phyloP scores from a whole-genome alignment of 2,329 filamentous ascomycete species.

The Arthroderma sp. region DNA sequence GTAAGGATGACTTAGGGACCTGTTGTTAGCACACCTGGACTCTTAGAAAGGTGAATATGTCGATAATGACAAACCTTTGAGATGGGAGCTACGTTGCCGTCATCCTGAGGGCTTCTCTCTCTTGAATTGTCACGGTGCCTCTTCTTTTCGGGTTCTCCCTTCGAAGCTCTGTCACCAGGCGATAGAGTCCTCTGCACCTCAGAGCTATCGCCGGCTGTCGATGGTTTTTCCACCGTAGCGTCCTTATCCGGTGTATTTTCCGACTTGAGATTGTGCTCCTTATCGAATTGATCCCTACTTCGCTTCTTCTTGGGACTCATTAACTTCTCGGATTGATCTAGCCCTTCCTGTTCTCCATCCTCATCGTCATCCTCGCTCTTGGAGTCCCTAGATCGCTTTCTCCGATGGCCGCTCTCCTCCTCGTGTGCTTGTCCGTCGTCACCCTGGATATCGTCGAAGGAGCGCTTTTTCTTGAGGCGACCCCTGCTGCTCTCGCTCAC shows the following conservation, averaged over 20 bases:
- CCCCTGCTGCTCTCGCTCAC: conserved; percentile 20
- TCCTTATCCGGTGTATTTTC: conserved; percentile 11
- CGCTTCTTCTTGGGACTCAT: conserved; percentile 31
- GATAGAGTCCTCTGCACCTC: conserved; percentile 5
- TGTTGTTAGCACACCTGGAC: not conserved
- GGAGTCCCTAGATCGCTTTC: conserved; percentile 22
- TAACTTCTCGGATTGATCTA: conserved; percentile 11
- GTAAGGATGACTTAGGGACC: conserved; percentile 16
- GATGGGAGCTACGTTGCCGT: conserved; percentile 5
- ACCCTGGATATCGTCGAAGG: conserved; percentile 28
- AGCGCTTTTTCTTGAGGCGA: conserved; percentile 28
- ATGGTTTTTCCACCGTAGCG: not conserved
- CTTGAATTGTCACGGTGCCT: conserved; percentile 30
- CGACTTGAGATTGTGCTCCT: conserved; percentile 16
- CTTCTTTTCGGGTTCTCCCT: conserved; percentile 31
- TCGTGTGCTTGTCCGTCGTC: conserved; percentile 15
- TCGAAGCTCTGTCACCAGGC: conserved; percentile 6
- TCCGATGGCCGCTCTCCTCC: conserved; percentile 18
- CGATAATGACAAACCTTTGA: conserved; percentile 1
- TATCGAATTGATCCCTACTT: conserved; percentile 30
- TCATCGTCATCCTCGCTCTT: conserved; percentile 11
- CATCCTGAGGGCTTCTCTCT: conserved; percentile 19
- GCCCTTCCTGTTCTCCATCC: conserved; percentile 1
- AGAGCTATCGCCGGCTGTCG: conserved; percentile 1
- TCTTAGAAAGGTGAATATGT: not conserved